A percentile compares a stretch with the other conserved stretches of the same genome.
Evolutionary conservation across 805 yeast genomes (phyloP).

Genomic region (Candida suzukii): DNA sequence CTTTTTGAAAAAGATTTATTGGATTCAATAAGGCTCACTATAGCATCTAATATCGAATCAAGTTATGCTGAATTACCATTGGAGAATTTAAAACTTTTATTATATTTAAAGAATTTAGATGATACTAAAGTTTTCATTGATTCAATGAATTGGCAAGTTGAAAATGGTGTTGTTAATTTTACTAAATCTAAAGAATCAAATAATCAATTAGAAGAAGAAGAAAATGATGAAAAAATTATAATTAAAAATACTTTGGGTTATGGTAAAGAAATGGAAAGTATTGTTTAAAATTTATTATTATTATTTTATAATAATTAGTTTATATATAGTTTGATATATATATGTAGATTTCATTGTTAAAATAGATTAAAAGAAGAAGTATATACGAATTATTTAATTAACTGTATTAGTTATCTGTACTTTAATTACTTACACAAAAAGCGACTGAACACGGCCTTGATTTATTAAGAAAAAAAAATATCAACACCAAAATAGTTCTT

Average conservation of each 20-base stretch:
- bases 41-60: slow-evolving; percentile 74
- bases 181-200: slow-evolving; percentile 7
- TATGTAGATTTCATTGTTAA: too few species aligned
- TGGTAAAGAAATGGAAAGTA: slow-evolving; percentile 89
- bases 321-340: too few species aligned
- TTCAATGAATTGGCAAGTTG: slow-evolving; percentile 52
- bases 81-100: slow-evolving; percentile 72
- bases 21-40: slow-evolving; percentile 76
- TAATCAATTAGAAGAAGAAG: slow-evolving; percentile 15
- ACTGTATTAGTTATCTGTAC: too few species aligned
- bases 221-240: slow-evolving; percentile 36
- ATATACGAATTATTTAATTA: too few species aligned
- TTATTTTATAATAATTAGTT: too few species aligned
- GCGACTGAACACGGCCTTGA: too few species aligned
- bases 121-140: slow-evolving; percentile 51
- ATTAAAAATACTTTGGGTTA: slow-evolving; percentile 73
- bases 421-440: too few species aligned
- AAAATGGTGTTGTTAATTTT: slow-evolving; percentile 44
- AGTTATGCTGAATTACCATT: slow-evolving; percentile 74
- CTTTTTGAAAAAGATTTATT: slow-evolving; percentile 71
- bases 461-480: too few species aligned
- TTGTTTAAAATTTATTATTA: slow-evolving; percentile 59
- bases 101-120: slow-evolving; percentile 51
- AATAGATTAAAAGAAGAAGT: too few species aligned
- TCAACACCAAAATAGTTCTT: too few species aligned